phyloP scores from a whole-genome alignment of 208 protist genomes.

The Trypanosoma lewisi region DNA sequence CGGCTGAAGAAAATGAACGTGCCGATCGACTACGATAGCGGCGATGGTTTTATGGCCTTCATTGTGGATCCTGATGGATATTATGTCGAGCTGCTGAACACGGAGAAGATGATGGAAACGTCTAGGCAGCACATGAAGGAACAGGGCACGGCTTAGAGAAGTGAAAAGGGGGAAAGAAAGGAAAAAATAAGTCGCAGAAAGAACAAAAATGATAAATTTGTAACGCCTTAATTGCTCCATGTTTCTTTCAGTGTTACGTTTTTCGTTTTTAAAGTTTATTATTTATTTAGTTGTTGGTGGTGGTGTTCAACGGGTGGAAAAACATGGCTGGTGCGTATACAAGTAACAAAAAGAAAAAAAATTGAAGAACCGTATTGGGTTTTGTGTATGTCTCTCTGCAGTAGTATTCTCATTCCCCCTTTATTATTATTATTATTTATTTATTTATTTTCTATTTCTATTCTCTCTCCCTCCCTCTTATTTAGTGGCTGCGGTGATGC shows the following conservation, averaged over 20 bases:
- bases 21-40: slow-evolving; percentile 72
- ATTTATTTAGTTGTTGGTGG: too few relatives aligned
- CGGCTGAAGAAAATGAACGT: slow-evolving; percentile 49
- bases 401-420: too few relatives aligned
- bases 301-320: not conserved
- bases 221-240: not conserved
- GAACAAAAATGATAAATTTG: slow-evolving; percentile 2
- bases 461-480: not conserved
- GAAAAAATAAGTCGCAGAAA: too few relatives aligned
- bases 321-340: too few relatives aligned
- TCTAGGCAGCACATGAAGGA: slow-evolving; percentile 64
- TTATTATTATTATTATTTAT: not conserved
- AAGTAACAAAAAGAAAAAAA: too few relatives aligned
- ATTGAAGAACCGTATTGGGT: too few relatives aligned
- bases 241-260: not conserved
- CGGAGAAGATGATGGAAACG: slow-evolving; percentile 68
- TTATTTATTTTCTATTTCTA: not conserved
- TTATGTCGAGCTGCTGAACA: slow-evolving; percentile 82
- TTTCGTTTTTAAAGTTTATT: not conserved
- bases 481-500: slow-evolving; percentile 33
- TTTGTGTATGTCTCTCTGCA: too few relatives aligned
- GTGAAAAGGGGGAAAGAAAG: not conserved
- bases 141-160: slow-evolving; percentile 36
- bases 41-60: slow-evolving; percentile 80
- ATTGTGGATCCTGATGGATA: slow-evolving; percentile 85